Conservation (phyloP, 768 basidiomycete genomes). For the Tulasnella sp. region DNA sequence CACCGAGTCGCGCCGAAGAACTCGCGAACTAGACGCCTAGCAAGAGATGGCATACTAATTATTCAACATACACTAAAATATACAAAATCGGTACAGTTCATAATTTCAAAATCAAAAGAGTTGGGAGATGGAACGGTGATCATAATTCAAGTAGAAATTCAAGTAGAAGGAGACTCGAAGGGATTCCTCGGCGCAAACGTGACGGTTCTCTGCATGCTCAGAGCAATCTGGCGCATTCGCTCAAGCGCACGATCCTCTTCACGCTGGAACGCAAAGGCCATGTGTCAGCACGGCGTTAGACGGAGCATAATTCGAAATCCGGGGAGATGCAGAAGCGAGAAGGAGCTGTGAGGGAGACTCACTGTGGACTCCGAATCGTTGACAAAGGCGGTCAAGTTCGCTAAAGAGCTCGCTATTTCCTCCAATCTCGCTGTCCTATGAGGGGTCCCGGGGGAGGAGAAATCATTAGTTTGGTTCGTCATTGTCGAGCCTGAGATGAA, state of each 20-base stretch:
- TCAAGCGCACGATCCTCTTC: constrained; percentile 15
- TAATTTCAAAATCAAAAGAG: neutral
- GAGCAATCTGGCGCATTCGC: constrained; percentile 14
- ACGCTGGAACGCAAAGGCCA: neutral
- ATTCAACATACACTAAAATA: neutral
- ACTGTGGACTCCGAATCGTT: constrained; percentile 13
- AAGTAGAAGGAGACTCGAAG: neutral
- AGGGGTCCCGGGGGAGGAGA: neutral
- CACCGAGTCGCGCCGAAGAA: neutral
- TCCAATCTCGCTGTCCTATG: constrained; percentile 18
- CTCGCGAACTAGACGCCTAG: neutral
- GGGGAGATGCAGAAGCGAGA: neutral
- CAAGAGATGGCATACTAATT: neutral
- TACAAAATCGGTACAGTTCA: neutral
- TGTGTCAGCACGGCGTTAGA: neutral
- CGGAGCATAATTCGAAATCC: neutral
- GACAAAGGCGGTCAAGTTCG: constrained; percentile 17
- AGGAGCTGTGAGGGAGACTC: neutral
- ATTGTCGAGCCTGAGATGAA: neutral
- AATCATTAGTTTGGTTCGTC: neutral
- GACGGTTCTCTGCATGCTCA: constrained; percentile 10
- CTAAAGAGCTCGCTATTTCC: constrained; percentile 13
- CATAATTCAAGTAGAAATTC: neutral
- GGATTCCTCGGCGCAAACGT: constrained; percentile 4
- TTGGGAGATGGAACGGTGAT: neutral